phyloP scores from a whole-genome alignment of 331 rosid species.

The Rhamnella rubrinervis region DNA sequence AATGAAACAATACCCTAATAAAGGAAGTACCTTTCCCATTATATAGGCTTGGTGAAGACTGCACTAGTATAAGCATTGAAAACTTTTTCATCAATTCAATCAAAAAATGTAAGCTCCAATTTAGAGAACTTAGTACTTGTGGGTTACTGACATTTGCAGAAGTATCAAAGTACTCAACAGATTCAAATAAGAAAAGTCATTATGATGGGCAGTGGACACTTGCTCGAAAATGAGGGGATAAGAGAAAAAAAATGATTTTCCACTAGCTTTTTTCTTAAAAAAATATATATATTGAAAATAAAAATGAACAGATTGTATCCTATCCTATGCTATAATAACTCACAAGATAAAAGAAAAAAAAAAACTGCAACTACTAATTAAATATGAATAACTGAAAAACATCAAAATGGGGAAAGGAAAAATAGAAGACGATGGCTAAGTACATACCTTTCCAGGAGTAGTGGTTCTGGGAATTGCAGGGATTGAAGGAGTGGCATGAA shows the following conservation, averaged over 20 bases:
- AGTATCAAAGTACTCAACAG: not conserved
- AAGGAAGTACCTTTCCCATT: conserved; percentile 6
- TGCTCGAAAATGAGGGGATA: no score
- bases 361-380: not conserved
- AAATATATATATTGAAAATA: no score
- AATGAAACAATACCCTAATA: not conserved
- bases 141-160: not conserved
- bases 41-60: not conserved
- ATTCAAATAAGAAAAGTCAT: no score
- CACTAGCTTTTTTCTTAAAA: no score
- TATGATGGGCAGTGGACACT: no score
- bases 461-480: conserved; percentile 66
- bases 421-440: not conserved
- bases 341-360: not conserved
- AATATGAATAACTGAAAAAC: not conserved
- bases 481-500: conserved; percentile 73
- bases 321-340: not conserved
- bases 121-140: not conserved
- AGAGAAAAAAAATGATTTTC: no score
- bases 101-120: not conserved
- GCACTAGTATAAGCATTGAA: not conserved
- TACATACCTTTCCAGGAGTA: conserved; percentile 77
- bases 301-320: no score
- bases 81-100: not conserved
- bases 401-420: not conserved